These are phyloP conservation scores for Haberlea rhodopensis DNA, from an alignment of 257 asterid species.

Conservation along the genomic window DNA sequence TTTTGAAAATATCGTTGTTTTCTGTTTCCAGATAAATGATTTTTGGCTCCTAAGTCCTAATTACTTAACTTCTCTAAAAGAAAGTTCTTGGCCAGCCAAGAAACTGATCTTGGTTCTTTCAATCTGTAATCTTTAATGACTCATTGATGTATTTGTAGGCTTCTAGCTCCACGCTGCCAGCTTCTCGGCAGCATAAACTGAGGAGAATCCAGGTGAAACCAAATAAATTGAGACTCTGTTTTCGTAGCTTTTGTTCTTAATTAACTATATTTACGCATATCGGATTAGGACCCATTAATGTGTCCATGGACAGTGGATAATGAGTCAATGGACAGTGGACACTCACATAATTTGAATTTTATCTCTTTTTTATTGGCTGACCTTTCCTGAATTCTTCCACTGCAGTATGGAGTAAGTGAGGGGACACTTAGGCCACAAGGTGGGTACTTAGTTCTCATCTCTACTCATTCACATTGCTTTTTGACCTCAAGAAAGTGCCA, in stretches of 20 bases:
- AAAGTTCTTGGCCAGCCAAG: too few species aligned
- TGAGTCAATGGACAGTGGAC: too few species aligned
- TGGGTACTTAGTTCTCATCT: constrained; percentile 19
- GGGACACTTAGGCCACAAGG: constrained; percentile 61
- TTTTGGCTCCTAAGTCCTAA: too few species aligned
- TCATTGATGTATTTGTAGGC: constrained; percentile 29
- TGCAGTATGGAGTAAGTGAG: constrained; percentile 51
- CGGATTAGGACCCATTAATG: too few species aligned
- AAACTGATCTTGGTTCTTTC: too few species aligned
- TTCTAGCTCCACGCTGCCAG: constrained; percentile 24
- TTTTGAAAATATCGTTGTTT: background rate
- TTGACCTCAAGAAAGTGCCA: background rate
- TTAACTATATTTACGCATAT: too few species aligned
- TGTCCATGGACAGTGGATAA: too few species aligned
- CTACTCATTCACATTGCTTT: background rate
- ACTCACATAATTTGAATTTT: background rate
- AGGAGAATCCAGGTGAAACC: constrained; percentile 34
- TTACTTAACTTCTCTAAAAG: too few species aligned
- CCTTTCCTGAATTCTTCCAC: background rate
- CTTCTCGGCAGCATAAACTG: constrained; percentile 28
- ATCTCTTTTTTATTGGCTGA: constrained; percentile 7
- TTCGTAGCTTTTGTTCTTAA: background rate
- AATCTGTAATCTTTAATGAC: too few species aligned
- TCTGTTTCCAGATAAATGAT: too few species aligned
- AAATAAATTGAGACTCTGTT: background rate